Percentiles rank a stretch among this genome's conserved stretches.
Conservation (phyloP, 2,329 filamentous ascomycete species). For the Trichophyton schoenleinii region DNA sequence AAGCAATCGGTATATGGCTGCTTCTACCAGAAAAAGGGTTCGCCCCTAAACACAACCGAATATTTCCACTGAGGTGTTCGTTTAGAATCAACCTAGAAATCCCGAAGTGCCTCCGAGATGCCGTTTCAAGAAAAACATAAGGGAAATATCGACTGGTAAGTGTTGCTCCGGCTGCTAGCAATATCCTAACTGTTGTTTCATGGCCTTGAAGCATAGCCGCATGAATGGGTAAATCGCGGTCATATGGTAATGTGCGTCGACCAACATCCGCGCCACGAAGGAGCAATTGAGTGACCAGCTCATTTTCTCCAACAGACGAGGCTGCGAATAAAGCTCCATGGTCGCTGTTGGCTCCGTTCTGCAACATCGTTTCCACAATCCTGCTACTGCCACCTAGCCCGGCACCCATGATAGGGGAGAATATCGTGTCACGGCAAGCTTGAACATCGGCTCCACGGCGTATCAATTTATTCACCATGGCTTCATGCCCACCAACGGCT, state of each 20-base stretch:
- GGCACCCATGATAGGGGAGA: neutral
- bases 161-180: neutral
- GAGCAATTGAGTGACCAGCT: neutral
- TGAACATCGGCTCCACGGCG: neutral
- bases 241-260: neutral
- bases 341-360: neutral
- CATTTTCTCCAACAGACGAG: neutral
- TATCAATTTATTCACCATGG: neutral
- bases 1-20: neutral
- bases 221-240: neutral
- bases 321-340: neutral
- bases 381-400: neutral
- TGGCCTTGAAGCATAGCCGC: neutral
- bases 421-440: neutral
- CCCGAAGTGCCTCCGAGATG: neutral
- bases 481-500: neutral
- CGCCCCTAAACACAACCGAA: neutral
- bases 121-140: neutral
- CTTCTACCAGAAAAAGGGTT: neutral
- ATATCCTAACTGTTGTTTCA: neutral
- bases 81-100: neutral
- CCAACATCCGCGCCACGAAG: neutral
- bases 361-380: neutral
- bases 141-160: neutral
- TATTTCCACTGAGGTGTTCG: neutral